These are phyloP conservation scores for Diaporthe capsici DNA, from an alignment of 2,329 filamentous ascomycete species.

Conservation along the genomic window DNA sequence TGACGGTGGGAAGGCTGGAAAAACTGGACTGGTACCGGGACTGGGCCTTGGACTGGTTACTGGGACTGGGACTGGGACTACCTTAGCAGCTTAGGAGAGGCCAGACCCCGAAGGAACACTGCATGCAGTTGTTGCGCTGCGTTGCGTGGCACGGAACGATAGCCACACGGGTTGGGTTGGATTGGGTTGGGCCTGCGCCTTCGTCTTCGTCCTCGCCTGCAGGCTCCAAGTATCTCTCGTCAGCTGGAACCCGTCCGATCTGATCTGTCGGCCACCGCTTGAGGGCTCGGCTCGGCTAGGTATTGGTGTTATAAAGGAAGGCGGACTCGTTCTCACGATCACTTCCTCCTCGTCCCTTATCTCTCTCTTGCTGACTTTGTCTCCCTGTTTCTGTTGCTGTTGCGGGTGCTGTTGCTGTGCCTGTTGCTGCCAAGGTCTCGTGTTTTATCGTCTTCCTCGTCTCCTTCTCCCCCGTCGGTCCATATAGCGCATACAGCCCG, in stretches of 20 bases:
- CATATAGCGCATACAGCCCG: neutral
- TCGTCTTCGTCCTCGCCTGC: neutral
- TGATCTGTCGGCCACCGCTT: constrained; percentile 1
- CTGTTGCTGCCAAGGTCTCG: neutral
- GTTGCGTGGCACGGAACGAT: constrained; percentile 24
- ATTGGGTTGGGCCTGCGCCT: neutral
- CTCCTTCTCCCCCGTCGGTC: neutral
- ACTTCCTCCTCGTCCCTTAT: neutral
- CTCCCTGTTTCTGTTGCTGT: neutral
- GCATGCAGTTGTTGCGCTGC: constrained; percentile 14
- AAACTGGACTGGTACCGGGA: neutral
- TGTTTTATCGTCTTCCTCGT: constrained; percentile 3
- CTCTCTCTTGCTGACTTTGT: neutral
- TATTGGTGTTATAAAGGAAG: constrained; percentile 24
- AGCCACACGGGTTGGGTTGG: constrained; percentile 18
- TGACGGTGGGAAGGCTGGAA: constrained; percentile 8
- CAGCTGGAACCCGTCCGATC: constrained; percentile 25
- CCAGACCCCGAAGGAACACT: constrained; percentile 26
- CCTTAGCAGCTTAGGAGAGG: neutral
- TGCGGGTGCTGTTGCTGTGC: neutral
- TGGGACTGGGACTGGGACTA: neutral
- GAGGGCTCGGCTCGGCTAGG: neutral
- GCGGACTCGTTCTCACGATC: neutral
- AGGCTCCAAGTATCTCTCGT: constrained; percentile 18
- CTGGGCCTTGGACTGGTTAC: neutral